Base-by-base conservation (phyloP, 2,329 filamentous ascomycete genomes). In the Botrytis medusae region DNA sequence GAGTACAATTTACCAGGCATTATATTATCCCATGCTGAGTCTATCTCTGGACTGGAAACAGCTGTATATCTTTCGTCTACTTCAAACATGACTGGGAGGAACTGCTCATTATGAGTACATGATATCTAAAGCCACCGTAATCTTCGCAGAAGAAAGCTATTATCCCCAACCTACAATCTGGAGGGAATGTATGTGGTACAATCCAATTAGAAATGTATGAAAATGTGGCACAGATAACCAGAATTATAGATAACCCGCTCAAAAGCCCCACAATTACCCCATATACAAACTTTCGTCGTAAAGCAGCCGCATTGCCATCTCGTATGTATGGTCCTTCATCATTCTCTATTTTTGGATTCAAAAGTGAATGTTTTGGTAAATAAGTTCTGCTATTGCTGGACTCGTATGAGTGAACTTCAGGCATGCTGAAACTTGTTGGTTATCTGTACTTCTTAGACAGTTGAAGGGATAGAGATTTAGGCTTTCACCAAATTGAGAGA, bases 21-120 rank as follows among this genome's bases (percentile, higher is more conserved):
- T 6, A 67, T 65, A 67, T 42, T 46, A 67, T 72, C 42, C 61
- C 61, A 72, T 44, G 48, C 61, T 32, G 37, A 62, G 29, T 72
- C n/a, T 4, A 22, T 67, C 9, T 72, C 61, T 67, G 48, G 60
- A 65, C 46, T 67, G 22, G 34, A 42, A 14, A 37, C 48, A 10
- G 46, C 46, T 16, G 34, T 37, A 37, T 59, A 72, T 25, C 34
- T 37, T 37, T 42, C 46, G 9, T 44, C 40, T 57, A 65, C 46
- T 37, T 46, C n/a, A 44, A 72, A 72, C 10, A 51, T 29, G 4
- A 72, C 37, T 5, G 61, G 7, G 29, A 40, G 46, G 40, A 37
- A 48, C 34, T 72, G 16, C 4, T 59, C 25, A 8, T 25, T 34
- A 44, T 69, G 7, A 60, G 37, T 25, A 22, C 10, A 9, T 42